Evolutionary conservation across 2,329 filamentous ascomycete genomes (phyloP).

Genomic region (Corinectria fuckeliana): DNA sequence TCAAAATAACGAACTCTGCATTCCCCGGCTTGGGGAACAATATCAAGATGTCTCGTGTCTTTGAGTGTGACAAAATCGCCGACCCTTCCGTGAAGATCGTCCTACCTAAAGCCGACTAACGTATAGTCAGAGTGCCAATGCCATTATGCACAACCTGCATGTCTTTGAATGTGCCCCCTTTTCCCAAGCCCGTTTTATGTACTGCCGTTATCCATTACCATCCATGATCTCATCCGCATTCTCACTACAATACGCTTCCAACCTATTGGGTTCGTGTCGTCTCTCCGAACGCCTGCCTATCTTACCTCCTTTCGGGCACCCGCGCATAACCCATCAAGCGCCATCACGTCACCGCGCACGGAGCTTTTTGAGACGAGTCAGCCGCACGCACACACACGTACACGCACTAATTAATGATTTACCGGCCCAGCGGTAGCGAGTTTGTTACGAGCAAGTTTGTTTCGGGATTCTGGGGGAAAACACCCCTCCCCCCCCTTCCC

Average conservation of each 20-base stretch:
- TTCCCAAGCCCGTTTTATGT: too few species aligned
- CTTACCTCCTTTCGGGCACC: neutral
- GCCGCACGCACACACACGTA: neutral
- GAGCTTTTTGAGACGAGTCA: neutral
- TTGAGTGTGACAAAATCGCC: neutral
- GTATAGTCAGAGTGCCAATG: too few species aligned
- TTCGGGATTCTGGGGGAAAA: neutral
- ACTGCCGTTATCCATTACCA: too few species aligned
- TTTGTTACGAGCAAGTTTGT: neutral
- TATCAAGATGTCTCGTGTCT: neutral
- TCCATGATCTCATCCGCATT: too few species aligned
- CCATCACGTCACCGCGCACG: neutral
- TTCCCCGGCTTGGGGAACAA: constrained; percentile 7
- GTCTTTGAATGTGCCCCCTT: too few species aligned
- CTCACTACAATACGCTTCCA: neutral
- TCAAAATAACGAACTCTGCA: constrained; percentile 23
- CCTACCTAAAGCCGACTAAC: too few species aligned
- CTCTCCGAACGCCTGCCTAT: neutral
- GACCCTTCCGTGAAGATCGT: too few species aligned
- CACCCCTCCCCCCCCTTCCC: too few species aligned
- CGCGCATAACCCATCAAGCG: neutral
- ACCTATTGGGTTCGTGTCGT: neutral
- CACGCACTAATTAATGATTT: neutral
- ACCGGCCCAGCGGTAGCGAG: neutral
- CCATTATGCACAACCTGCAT: too few species aligned